Evolutionary conservation across 148 eudicot genomes (phyloP), one percentile per base, ranked within the genome.

Genomic region (Nepenthes gracilis): DNA sequence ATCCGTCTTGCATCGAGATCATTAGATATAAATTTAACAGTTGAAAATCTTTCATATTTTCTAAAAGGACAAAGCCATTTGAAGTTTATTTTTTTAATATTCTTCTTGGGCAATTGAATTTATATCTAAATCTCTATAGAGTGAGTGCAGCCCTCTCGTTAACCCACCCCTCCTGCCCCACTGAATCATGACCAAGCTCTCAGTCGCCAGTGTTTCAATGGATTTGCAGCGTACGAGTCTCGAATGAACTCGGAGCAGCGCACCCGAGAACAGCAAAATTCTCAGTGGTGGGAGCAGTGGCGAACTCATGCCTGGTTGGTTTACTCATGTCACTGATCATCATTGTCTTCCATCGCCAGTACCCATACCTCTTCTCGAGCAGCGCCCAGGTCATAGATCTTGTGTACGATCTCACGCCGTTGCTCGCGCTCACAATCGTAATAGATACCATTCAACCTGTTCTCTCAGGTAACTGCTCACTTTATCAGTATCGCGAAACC

Each of bases 181-280:
- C 23, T 23, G 23, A 23, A 23, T 23, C 23, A 23, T 23, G 23
- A 23, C 23, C 23, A n/a, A 4, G 54, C 4, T 50, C 12, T 50
- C 15, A 11, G 54, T 50, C 13, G 54, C 13, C 13, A 2, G 15
- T 50, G n/a, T 10, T 50, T 50, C 54, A 50, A 10, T 23, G 23
- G 23, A 23, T 23, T 23, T 36, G 51, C 72, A 85, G 91, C 52
- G 91, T 82, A 15, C 64, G 87, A 54, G 85, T 82, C 23, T 82
- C 87, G 14, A 82, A 80, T 47, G 87, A 85, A 36, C 69, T 85
- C 2, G 87, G 91, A 1, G 76, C 81, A 35, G 70, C 65, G 1
- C 85, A 72, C 11, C 85, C 87, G 0, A 56, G 63, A 61, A 64
- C 63, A 4, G 84, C 84, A 1, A 77, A 72, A 47, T 85, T 79